These are phyloP conservation scores for Anisodus tanguticus DNA, from an alignment of 257 asterid species.

Conservation along the genomic window DNA sequence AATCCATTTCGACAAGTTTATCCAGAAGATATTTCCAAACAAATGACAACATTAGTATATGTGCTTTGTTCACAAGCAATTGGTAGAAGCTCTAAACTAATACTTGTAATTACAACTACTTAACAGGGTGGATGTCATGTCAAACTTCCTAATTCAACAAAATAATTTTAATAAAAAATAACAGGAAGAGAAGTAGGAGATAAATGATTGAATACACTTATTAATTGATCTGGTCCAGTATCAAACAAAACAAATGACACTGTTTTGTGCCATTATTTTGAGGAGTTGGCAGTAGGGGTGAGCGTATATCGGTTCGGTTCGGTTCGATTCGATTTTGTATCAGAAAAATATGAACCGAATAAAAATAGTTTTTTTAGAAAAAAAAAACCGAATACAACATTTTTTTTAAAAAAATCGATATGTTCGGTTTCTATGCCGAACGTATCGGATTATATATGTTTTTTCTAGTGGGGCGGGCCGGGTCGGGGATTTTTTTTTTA, in stretches of 20 bases:
- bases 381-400: no score
- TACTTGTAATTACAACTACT: slow-evolving; percentile 22
- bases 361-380: no score
- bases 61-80: slow-evolving; percentile 10
- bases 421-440: no score
- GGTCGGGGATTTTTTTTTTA: no score
- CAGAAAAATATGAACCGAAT: no score
- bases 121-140: slow-evolving; percentile 21
- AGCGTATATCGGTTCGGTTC: no score
- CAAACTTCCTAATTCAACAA: slow-evolving; percentile 1
- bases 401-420: no score
- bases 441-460: no score
- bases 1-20: not conserved
- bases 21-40: not conserved
- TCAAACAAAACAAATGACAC: slow-evolving; percentile 22
- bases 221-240: slow-evolving; percentile 17
- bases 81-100: not conserved
- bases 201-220: not conserved
- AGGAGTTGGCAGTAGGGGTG: not conserved
- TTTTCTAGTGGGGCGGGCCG: no score
- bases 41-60: not conserved
- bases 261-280: not conserved
- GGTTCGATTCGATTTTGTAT: no score
- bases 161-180: not conserved
- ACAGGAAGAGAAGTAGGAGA: not conserved